Evolutionary conservation across 495 filamentous ascomycete genomes (phyloP).

Genomic region (Hyaloscypha bicolor): DNA sequence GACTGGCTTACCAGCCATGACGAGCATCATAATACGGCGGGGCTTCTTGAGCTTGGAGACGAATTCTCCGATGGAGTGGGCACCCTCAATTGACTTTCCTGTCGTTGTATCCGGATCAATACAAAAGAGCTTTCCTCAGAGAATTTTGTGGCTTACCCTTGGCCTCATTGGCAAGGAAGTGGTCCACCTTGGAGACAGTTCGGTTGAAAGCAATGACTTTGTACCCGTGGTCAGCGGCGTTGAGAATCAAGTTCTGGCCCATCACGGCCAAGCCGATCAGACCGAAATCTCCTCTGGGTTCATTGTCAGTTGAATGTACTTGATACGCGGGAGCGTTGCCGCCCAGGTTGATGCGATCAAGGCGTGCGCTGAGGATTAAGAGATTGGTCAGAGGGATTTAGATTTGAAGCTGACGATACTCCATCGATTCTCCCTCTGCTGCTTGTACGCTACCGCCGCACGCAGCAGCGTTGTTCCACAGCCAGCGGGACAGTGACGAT

Average conservation of each 20-base stretch:
- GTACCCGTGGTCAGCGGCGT: conserved; percentile 95
- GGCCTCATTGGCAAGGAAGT: conserved; percentile 90
- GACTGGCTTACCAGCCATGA: conserved; percentile 96
- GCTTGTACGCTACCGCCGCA: neutral
- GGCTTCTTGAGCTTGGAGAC: conserved; percentile 94
- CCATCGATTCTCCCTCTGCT: neutral
- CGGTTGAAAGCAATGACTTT: conserved; percentile 97
- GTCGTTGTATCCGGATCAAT: conserved; percentile 16
- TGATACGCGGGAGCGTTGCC: conserved; percentile 29
- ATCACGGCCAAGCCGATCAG: conserved; percentile 99
- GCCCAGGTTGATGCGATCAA: conserved; percentile 82
- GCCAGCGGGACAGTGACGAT: conserved; percentile 23
- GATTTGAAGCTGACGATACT: conserved; percentile 3
- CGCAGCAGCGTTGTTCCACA: conserved; percentile 9
- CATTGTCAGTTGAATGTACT: conserved; percentile 31
- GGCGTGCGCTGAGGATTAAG: conserved; percentile 73
- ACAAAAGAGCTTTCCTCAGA: conserved; percentile 21
- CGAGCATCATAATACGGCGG: conserved; percentile 94
- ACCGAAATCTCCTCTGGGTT: conserved; percentile 80
- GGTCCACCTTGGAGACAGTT: conserved; percentile 95
- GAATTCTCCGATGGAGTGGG: conserved; percentile 93
- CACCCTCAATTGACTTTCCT: conserved; percentile 92
- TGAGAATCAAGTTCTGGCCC: conserved; percentile 97
- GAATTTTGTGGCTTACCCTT: conserved; percentile 60
- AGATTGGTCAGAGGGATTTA: conserved; percentile 20